phyloP scores from a whole-genome alignment of 805 yeast genomes.

The Peterozyma xylosa region DNA sequence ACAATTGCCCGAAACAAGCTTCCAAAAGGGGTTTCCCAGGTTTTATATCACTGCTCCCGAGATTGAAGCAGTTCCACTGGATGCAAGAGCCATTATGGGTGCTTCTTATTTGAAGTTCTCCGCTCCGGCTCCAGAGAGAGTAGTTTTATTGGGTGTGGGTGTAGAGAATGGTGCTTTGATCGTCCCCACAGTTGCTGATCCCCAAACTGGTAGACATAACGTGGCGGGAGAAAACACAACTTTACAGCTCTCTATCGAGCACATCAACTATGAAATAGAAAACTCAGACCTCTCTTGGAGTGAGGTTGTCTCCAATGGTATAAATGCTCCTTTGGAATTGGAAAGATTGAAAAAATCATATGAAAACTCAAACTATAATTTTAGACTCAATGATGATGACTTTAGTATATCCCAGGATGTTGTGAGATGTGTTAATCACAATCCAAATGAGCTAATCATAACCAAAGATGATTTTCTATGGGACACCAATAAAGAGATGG shows the following conservation, averaged over 20 bases:
- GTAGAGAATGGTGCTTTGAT: slow-evolving; percentile 16
- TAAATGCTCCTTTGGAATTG: slow-evolving; percentile 3
- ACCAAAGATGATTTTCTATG: slow-evolving; percentile 17
- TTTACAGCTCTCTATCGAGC: slow-evolving; percentile 9
- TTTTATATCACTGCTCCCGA: slow-evolving; percentile 18
- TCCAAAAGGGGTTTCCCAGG: slow-evolving; percentile 10
- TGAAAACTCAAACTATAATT: neutral
- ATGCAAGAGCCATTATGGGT: slow-evolving; percentile 25
- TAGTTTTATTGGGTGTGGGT: slow-evolving; percentile 24
- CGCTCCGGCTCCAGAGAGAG: slow-evolving; percentile 24
- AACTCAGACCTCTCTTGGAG: slow-evolving; percentile 4
- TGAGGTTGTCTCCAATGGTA: slow-evolving; percentile 14
- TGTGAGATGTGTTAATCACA: slow-evolving; percentile 6
- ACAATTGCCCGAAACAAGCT: slow-evolving; percentile 1
- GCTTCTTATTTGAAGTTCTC: slow-evolving; percentile 23
- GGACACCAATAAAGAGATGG: slow-evolving; percentile 14
- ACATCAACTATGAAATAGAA: slow-evolving; percentile 12
- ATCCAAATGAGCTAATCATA: slow-evolving; percentile 9
- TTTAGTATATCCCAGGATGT: slow-evolving; percentile 12
- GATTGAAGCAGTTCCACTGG: slow-evolving; percentile 18
- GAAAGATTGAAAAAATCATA: neutral
- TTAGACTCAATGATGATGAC: neutral
- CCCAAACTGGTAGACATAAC: slow-evolving; percentile 5
- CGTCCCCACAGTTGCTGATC: slow-evolving; percentile 16
- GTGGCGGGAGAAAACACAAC: slow-evolving; percentile 9